Base-by-base conservation (phyloP, 2,329 filamentous ascomycete genomes). In the Aurifilum marmelostoma region DNA sequence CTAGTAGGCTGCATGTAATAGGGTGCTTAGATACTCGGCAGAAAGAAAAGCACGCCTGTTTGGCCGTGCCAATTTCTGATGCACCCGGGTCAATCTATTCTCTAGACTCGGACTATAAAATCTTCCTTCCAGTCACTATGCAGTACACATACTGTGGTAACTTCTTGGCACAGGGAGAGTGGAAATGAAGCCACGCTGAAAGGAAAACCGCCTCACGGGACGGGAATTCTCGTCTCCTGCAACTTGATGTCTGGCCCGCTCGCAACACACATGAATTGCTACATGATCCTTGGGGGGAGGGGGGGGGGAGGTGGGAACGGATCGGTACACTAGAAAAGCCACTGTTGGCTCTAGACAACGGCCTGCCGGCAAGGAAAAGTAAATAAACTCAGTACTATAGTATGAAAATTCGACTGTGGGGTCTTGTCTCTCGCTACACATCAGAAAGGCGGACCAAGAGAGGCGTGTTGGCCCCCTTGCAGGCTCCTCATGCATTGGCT, bases 41-140 rank as follows among this genome's bases (percentile, higher is more conserved):
- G 21, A 4, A 59, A 7, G 32, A 6, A 32, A 59, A 59, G 18
- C 29, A 21, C 18, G 29, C 18, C 32, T 59, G 7, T 29, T 32
- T 56, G 24, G 14, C 2, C 12, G 32, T 21, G 32, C 52, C 52
- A 29, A 56, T 29, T 8, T 56, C 5, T 16, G 52, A 32, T 21
- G n/a, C 52, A 29, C 24, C 24, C 24, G 52, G 32, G 8, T 18
- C 24, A 29, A 29, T 29, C 52, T 56, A 18, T 29, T 2, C 24
- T 56, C 27, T 21, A 56, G 12, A 32, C 52, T 16, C 52, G 12
- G 27, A 14, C 27, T 11, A 56, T 7, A 32, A 32, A 32, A 56
- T 27, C 34, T 56, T 56, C 52, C 52, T 56, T 56, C 52, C 52
- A 56, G 27, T 56, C 52, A 56, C 14, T 56, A 2, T 56, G 52